These are phyloP conservation scores for Ceratocystiopsis minuta DNA, from an alignment of 2,329 filamentous ascomycete species.

Conservation along the genomic window DNA sequence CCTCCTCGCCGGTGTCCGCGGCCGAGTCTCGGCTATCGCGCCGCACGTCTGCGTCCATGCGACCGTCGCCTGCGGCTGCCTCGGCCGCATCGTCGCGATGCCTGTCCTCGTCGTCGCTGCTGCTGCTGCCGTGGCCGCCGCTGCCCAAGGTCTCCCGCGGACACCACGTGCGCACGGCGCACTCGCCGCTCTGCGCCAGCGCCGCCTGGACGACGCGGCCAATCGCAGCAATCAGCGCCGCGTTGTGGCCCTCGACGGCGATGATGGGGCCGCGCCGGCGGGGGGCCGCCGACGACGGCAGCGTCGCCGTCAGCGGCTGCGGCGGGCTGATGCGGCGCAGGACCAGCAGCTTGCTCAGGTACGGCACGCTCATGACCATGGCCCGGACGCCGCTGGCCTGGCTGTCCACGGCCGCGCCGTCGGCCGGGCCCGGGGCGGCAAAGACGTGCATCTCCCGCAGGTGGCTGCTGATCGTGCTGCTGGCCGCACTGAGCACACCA, in stretches of 20 bases:
- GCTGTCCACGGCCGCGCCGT: slow-evolving; percentile 8
- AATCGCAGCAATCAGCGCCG: slow-evolving; percentile 31
- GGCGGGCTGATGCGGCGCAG: slow-evolving; percentile 61
- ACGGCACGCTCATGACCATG: slow-evolving; percentile 59
- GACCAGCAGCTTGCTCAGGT: slow-evolving; percentile 58
- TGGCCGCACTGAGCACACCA: neutral
- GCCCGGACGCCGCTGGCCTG: slow-evolving; percentile 38
- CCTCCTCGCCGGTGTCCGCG: too few species aligned
- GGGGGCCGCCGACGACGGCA: slow-evolving; percentile 9
- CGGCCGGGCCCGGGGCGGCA: slow-evolving; percentile 3
- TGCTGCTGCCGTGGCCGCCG: neutral
- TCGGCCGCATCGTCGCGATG: too few species aligned
- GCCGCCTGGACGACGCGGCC: slow-evolving; percentile 48
- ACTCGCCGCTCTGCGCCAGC: slow-evolving; percentile 28
- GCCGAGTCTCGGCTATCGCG: too few species aligned
- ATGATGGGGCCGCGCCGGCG: slow-evolving; percentile 58
- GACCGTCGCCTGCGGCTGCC: too few species aligned
- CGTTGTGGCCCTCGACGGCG: slow-evolving; percentile 59
- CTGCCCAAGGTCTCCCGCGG: neutral
- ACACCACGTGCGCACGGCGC: slow-evolving; percentile 27
- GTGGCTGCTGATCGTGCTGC: neutral
- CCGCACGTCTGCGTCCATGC: too few species aligned
- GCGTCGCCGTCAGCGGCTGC: slow-evolving; percentile 10
- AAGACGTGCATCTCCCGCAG: slow-evolving; percentile 3
- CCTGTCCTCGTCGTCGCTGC: neutral